phyloP scores from a whole-genome alignment of 2,329 filamentous ascomycete genomes.

The Chalara sp. region DNA sequence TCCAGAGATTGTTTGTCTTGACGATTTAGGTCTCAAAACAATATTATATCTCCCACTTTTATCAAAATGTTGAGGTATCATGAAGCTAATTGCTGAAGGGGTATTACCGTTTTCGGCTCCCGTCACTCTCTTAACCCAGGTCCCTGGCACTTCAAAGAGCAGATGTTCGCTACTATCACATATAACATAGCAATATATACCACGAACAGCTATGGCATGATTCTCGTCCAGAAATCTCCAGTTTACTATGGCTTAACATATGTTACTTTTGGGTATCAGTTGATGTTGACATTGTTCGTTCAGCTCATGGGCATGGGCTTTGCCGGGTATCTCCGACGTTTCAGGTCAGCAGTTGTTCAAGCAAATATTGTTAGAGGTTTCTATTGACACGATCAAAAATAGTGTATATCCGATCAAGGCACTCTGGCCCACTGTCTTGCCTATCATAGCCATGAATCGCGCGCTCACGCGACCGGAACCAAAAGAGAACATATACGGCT shows the following conservation, averaged over 20 bases:
- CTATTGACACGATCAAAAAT: too few species aligned
- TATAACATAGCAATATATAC: conserved; percentile 13
- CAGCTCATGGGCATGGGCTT: conserved; percentile 16
- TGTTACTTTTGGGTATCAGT: conserved; percentile 33
- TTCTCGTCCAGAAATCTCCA: conserved; percentile 11
- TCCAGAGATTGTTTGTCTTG: too few species aligned
- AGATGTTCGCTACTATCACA: conserved; percentile 16
- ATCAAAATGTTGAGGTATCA: too few species aligned
- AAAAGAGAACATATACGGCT: conserved; percentile 11
- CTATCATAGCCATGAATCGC: conserved; percentile 13
- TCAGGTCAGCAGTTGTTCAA: background rate
- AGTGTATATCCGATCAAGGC: conserved; percentile 12
- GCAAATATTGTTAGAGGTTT: too few species aligned
- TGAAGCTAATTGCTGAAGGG: too few species aligned
- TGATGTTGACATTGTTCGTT: conserved; percentile 26
- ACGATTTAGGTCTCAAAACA: too few species aligned
- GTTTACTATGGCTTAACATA: conserved; percentile 36
- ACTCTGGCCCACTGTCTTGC: conserved; percentile 11
- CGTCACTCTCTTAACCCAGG: conserved; percentile 24
- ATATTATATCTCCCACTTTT: too few species aligned
- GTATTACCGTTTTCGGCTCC: conserved; percentile 30
- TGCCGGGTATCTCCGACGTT: conserved; percentile 12
- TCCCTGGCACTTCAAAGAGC: conserved; percentile 13
- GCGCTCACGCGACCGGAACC: conserved; percentile 8
- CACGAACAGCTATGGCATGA: conserved; percentile 13